Evolutionary conservation across 176 grass and related monocot species (phyloP).

Genomic region (Thalia dealbata): DNA sequence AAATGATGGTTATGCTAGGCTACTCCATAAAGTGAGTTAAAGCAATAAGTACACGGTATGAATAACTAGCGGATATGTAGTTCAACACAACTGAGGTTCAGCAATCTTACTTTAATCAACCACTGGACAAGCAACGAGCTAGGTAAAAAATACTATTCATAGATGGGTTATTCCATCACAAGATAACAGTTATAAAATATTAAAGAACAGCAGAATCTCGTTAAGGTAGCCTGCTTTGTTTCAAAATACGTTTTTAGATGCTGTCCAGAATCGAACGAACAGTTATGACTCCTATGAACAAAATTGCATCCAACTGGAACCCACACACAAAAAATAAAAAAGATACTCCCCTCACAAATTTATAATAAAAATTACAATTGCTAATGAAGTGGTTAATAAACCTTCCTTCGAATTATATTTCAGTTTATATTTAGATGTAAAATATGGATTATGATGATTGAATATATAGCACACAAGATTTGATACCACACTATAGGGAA

Average conservation of each 20-base stretch:
- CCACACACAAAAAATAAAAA: too few relatives aligned
- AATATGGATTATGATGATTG: not conserved
- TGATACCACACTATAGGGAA: constrained; percentile 12
- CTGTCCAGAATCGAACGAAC: not conserved
- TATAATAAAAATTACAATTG: not conserved
- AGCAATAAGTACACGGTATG: not conserved
- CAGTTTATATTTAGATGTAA: not conserved
- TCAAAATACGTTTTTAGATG: not conserved
- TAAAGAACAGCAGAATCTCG: not conserved
- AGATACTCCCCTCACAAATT: too few relatives aligned
- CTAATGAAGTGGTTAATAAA: not conserved
- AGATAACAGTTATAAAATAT: too few relatives aligned
- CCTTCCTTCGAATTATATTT: not conserved
- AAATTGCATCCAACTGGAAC: not conserved
- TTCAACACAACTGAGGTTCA: not conserved
- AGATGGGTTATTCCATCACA: too few relatives aligned
- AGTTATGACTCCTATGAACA: not conserved
- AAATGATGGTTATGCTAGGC: too few relatives aligned
- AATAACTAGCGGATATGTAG: not conserved
- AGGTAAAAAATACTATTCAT: too few relatives aligned
- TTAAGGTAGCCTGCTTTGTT: not conserved
- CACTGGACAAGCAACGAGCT: too few relatives aligned
- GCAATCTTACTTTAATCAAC: constrained; percentile 5
- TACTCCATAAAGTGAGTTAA: too few relatives aligned
- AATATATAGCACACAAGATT: constrained; percentile 5